Conservation (phyloP, 768 basidiomycete species). For the Pulveroboletus frians region DNA sequence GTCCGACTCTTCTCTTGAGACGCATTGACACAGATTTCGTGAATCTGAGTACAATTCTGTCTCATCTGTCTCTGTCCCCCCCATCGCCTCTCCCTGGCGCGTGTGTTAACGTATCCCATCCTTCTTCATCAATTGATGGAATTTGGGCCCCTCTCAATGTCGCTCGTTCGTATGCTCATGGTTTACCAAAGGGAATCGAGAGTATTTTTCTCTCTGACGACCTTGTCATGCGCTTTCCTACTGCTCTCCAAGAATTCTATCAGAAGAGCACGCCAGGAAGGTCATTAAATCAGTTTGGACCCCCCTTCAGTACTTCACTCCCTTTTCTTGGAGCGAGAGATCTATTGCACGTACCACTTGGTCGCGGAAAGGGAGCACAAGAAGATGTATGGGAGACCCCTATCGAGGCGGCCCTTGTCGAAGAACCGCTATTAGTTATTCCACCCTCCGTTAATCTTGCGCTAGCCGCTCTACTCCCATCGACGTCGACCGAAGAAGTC, state of each 20-base stretch:
- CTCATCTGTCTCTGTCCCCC: conserved; percentile 32
- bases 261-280: conserved; percentile 43
- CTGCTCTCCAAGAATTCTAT: conserved; percentile 55
- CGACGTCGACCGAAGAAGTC: conserved; percentile 10
- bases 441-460: conserved; percentile 28
- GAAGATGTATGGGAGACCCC: conserved; percentile 20
- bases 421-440: conserved; percentile 21
- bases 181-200: conserved; percentile 32
- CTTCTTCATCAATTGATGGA: conserved; percentile 51
- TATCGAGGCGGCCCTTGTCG: conserved; percentile 17
- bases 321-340: conserved; percentile 1
- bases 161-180: conserved; percentile 40
- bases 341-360: background rate
- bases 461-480: conserved; percentile 25
- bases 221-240: conserved; percentile 59
- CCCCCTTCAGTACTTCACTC: conserved; percentile 50
- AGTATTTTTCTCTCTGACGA: conserved; percentile 58
- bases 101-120: conserved; percentile 47
- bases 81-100: conserved; percentile 37
- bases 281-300: conserved; percentile 56
- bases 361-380: conserved; percentile 2
- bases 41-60: conserved; percentile 51
- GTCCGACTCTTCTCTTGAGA: conserved; percentile 51
- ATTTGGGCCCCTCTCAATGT: conserved; percentile 66
- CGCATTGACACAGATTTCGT: conserved; percentile 79